These are phyloP conservation scores for Pleurotus platypus DNA, from an alignment of 768 basidiomycete species.

Conservation along the genomic window DNA sequence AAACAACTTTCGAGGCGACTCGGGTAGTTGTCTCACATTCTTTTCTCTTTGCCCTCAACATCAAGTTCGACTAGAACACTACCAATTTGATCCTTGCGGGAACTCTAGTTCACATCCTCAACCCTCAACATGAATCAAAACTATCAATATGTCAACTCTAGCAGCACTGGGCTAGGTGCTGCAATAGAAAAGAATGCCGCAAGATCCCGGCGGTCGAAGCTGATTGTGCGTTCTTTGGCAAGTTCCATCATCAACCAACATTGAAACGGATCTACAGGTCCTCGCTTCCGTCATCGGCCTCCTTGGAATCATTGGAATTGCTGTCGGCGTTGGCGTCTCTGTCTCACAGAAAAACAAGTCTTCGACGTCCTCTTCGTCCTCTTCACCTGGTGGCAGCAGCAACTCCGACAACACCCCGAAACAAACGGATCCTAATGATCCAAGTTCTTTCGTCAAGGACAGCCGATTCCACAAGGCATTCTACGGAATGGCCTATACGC, in stretches of 20 bases:
- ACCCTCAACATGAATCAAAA: background rate
- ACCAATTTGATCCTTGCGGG: background rate
- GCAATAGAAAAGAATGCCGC: conserved; percentile 27
- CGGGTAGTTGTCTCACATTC: conserved; percentile 1
- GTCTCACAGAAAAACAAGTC: conserved; percentile 52
- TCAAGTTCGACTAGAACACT: background rate
- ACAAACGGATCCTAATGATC: conserved; percentile 53
- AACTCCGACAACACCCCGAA: conserved; percentile 14
- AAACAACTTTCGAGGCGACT: conserved; percentile 2
- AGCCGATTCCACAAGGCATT: conserved; percentile 66
- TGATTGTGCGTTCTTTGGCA: conserved; percentile 42
- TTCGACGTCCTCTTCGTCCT: conserved; percentile 10
- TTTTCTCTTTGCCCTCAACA: background rate
- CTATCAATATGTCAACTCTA: conserved; percentile 7
- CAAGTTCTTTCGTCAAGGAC: conserved; percentile 75
- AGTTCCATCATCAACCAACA: conserved; percentile 1
- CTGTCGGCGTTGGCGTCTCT: conserved; percentile 61
- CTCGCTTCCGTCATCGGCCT: conserved; percentile 46
- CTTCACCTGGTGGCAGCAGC: conserved; percentile 7
- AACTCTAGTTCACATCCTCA: too few relatives aligned
- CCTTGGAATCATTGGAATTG: conserved; percentile 50
- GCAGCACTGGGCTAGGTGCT: conserved; percentile 16
- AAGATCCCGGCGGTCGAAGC: conserved; percentile 42
- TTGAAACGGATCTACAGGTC: conserved; percentile 34
- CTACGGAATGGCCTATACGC: conserved; percentile 88